Conservation (phyloP, 805 yeast genomes). For the Pichia ethanolica region DNA sequence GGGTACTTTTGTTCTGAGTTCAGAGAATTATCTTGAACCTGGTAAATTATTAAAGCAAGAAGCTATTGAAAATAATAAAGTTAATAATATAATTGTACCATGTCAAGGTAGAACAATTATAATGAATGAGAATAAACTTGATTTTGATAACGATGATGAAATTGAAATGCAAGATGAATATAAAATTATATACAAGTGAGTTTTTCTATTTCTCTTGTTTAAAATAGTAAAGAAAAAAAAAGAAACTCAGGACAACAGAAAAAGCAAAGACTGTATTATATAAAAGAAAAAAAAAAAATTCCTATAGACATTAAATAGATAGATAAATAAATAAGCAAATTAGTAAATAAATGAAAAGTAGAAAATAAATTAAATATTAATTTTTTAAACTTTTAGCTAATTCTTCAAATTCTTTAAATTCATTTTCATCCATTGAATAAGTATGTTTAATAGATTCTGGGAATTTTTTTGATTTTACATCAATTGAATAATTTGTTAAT, state of each 20-base stretch:
- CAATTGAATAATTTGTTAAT: conserved; percentile 46
- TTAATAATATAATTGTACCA: conserved; percentile 49
- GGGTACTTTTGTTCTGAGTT: conserved; percentile 90
- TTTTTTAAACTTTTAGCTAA: conserved; percentile 15
- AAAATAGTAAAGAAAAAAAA: too few relatives aligned
- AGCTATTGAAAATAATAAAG: conserved; percentile 35
- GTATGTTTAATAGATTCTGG: conserved; percentile 59
- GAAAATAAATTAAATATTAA: too few relatives aligned
- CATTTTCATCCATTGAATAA: conserved; percentile 61
- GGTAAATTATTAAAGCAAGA: conserved; percentile 46
- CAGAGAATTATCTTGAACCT: conserved; percentile 85
- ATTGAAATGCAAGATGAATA: conserved; percentile 11
- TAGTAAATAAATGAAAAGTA: too few relatives aligned
- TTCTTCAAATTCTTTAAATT: conserved; percentile 37
- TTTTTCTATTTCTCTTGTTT: too few relatives aligned
- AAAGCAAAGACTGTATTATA: conserved; percentile 4
- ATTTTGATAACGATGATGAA: conserved; percentile 4
- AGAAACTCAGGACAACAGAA: too few relatives aligned
- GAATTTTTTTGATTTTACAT: conserved; percentile 48
- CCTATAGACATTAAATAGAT: background rate
- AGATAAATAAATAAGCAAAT: too few relatives aligned
- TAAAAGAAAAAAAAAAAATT: background rate
- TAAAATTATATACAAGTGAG: conserved; percentile 4
- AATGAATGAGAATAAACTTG: conserved; percentile 9
- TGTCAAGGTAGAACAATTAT: conserved; percentile 50